A percentile compares a stretch with the other conserved stretches of the same genome.
phyloP scores from a whole-genome alignment of 148 eudicot genomes.

The Camellia japonica region DNA sequence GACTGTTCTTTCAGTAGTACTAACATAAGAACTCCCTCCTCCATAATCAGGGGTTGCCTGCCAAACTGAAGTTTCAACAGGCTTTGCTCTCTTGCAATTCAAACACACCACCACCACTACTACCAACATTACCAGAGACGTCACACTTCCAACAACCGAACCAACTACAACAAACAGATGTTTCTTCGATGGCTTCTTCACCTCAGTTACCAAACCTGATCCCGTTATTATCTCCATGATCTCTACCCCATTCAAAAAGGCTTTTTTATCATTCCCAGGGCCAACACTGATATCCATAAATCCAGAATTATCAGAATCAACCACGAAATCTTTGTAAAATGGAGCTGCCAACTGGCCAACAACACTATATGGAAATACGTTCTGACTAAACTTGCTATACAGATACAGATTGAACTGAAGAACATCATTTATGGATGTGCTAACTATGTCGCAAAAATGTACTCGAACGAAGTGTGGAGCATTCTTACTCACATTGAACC shows the following conservation, averaged over 20 bases:
- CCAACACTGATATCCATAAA: slow-evolving; percentile 35
- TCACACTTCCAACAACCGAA: slow-evolving; percentile 27
- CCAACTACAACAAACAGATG: slow-evolving; percentile 18
- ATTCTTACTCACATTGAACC: slow-evolving; percentile 27
- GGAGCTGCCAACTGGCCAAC: slow-evolving; percentile 13
- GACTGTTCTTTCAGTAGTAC: slow-evolving; percentile 18
- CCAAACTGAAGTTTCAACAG: slow-evolving; percentile 28
- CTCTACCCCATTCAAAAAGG: slow-evolving; percentile 51
- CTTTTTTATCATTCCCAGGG: background rate
- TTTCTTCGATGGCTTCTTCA: background rate
- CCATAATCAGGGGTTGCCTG: background rate
- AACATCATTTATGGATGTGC: rapidly evolving
- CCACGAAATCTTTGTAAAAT: slow-evolving; percentile 33
- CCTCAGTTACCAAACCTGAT: background rate
- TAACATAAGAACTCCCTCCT: slow-evolving; percentile 24
- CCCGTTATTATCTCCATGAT: slow-evolving; percentile 35
- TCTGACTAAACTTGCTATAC: background rate
- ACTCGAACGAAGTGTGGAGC: slow-evolving; percentile 25
- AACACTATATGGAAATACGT: background rate
- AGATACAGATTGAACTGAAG: slow-evolving; percentile 28
- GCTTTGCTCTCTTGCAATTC: slow-evolving; percentile 19
- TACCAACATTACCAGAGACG: slow-evolving; percentile 13
- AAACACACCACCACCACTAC: slow-evolving; percentile 9
- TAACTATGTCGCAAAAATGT: slow-evolving; percentile 45
- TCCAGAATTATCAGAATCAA: slow-evolving; percentile 30